phyloP scores from a whole-genome alignment of 148 eudicot genomes.

The Fagopyrum homotropicum region DNA sequence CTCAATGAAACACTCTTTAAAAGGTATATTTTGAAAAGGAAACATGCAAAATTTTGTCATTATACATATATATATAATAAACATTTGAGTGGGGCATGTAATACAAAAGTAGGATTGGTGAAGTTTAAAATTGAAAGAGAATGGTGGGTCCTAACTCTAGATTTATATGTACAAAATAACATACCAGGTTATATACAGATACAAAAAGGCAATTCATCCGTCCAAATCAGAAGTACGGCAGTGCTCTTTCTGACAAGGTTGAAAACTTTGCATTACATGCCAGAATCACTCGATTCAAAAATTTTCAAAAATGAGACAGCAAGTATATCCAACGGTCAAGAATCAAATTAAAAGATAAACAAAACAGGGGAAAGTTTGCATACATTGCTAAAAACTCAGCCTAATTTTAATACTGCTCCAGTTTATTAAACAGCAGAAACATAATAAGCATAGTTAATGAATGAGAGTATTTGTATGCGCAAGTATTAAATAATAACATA shows the following conservation, averaged over 20 bases:
- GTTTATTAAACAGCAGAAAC: not conserved
- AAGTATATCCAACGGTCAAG: conserved; percentile 1
- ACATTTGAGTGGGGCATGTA: not conserved
- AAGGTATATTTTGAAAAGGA: not conserved
- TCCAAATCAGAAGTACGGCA: not conserved
- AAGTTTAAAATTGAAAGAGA: not conserved
- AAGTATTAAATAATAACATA: no score
- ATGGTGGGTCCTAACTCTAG: not conserved
- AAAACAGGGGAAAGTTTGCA: not conserved
- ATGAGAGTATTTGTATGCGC: not conserved
- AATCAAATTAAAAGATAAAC: conserved; percentile 2
- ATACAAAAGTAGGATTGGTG: not conserved
- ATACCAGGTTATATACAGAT: not conserved
- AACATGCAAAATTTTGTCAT: not conserved
- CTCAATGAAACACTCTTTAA: not conserved
- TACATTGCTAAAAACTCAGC: not conserved
- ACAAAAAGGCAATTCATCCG: not conserved
- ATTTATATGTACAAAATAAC: not conserved
- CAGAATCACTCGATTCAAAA: conserved; percentile 6
- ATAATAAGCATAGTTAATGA: not conserved
- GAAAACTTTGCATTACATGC: not conserved
- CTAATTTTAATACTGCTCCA: not conserved
- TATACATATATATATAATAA: not conserved
- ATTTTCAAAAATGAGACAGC: not conserved
- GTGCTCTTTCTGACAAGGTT: not conserved